phyloP scores from a whole-genome alignment of 202 grass and related monocot genomes.

The Setaria viridis region DNA sequence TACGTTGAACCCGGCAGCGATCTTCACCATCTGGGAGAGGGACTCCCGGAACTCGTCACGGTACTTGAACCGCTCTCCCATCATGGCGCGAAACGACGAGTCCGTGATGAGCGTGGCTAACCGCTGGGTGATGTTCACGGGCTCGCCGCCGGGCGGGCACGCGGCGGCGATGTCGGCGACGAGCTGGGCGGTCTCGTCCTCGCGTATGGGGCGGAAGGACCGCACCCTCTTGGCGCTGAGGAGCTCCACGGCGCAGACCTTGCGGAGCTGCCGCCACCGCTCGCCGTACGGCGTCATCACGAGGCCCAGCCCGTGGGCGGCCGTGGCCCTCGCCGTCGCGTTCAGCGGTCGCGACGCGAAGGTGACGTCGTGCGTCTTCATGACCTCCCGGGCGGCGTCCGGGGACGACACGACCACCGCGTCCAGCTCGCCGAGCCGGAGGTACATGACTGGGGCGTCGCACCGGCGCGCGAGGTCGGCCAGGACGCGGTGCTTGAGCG shows the following conservation, averaged over 20 bases:
- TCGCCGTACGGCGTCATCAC: background rate
- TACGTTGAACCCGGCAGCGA: background rate
- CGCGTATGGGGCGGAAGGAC: background rate
- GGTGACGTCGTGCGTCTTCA: background rate
- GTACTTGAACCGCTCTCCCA: conserved; percentile 39
- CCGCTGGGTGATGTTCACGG: background rate
- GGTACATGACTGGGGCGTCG: conserved; percentile 17
- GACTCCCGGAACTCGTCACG: conserved; percentile 19
- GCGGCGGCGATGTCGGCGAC: background rate
- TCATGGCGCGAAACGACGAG: background rate
- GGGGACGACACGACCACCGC: background rate
- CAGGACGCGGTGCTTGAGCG: background rate
- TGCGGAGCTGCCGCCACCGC: background rate
- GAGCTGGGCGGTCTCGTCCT: background rate
- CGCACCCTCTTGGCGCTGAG: background rate
- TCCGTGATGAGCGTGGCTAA: background rate
- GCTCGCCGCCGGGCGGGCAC: background rate
- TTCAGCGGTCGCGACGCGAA: background rate
- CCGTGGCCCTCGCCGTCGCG: background rate
- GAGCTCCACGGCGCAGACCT: background rate
- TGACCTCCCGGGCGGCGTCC: background rate
- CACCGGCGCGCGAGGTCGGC: background rate
- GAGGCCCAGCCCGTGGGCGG: background rate
- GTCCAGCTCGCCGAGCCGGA: background rate
- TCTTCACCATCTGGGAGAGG: background rate